Conservation (phyloP, 345 rosid species). For the Citrus sinensis region DVS_A1.0 CM039168.1:23674501-23675000, state of each 20-base stretch:
- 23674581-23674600: constrained; percentile 14
- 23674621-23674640: constrained; percentile 16
- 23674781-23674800: constrained; percentile 15
- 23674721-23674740: constrained; percentile 9
- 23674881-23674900: constrained; percentile 28
- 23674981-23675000: constrained; percentile 30
- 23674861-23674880: not conserved
- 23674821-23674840: constrained; percentile 11
- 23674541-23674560: constrained; percentile 5
- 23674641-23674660: constrained; percentile 14
- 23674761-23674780: constrained; percentile 13
- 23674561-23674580: constrained; percentile 16
- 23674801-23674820: constrained; percentile 12
- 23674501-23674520: constrained; percentile 12
- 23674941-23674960: constrained; percentile 68
- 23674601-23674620: not conserved
- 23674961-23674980: constrained; percentile 45
- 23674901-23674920: constrained; percentile 27
- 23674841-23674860: constrained; percentile 14
- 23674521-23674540: constrained; percentile 9
- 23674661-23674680: constrained; percentile 10
- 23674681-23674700: constrained; percentile 8
- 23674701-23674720: constrained; percentile 2
- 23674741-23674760: not conserved
- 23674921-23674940: constrained; percentile 52